These are phyloP conservation scores for Wickerhamiella nectarea DNA, from an alignment of 805 yeast genomes.

Conservation along the genomic window DNA sequence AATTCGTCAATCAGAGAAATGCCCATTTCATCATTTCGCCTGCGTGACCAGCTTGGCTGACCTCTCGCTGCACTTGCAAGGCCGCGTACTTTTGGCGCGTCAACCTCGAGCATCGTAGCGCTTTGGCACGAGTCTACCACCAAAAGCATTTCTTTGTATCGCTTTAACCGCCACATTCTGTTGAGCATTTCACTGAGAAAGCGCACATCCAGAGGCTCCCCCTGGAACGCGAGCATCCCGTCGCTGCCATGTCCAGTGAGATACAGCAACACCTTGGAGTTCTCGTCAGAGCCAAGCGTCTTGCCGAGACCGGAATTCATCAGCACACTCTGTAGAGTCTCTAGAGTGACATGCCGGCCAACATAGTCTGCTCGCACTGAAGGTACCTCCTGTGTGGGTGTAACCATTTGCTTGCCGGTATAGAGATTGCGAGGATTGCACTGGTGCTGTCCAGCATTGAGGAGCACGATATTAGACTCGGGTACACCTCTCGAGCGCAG, in stretches of 20 bases:
- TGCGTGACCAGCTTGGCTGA: neutral
- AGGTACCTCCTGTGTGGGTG: neutral
- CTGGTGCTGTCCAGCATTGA: conserved; percentile 2
- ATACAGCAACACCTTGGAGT: neutral
- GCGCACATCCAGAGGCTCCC: neutral
- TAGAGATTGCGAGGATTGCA: conserved; percentile 6
- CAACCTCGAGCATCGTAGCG: conserved; percentile 1
- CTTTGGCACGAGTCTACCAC: conserved; percentile 10
- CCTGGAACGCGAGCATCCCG: conserved; percentile 5
- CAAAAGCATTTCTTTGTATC: neutral
- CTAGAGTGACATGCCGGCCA: conserved; percentile 5
- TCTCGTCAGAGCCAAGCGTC: neutral
- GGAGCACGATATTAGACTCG: neutral
- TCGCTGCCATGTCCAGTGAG: conserved; percentile 10
- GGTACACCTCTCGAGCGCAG: conserved; percentile 1
- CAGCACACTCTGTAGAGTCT: neutral
- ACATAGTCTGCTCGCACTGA: neutral
- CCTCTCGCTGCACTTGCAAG: conserved; percentile 4
- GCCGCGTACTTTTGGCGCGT: conserved; percentile 1
- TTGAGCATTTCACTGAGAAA: neutral
- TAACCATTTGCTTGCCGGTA: neutral
- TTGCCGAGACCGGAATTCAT: neutral
- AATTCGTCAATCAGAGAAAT: conserved; percentile 7
- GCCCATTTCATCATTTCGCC: conserved; percentile 1
- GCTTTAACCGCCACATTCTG: neutral